Evolutionary conservation across 2,329 filamentous ascomycete genomes (phyloP), one percentile per base, ranked within the genome.

Genomic region (Ceratocystis cubensis): DNA sequence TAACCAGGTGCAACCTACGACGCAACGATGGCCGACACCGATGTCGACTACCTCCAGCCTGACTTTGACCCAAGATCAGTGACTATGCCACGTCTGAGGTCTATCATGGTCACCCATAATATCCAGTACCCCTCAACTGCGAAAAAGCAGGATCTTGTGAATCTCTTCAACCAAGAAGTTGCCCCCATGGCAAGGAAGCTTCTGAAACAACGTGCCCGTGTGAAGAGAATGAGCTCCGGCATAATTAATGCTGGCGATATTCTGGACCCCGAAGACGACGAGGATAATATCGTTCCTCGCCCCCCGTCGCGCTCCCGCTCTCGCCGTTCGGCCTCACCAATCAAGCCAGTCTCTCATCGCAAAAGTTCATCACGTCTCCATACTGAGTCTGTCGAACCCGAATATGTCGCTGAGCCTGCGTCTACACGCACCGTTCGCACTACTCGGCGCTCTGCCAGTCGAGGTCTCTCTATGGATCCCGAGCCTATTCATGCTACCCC

Each of bases 81-180:
- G 70, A 97, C 91, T 1, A 86, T 97, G 63, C 91, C 94, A 33
- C 88, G 88, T 59, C 80, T 99, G 71, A 89, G 94, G 72, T 93
- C 89, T 62, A 95, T 97, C 70, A 84, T 99, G 67, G 89, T 97
- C 72, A 88, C 86, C 70, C 90, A 99, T 78, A 88, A 91, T 74
- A 80, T 97, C 72, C 78, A 85, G 46, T 97, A 96, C 74, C 88
- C 92, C 4, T 87, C 90, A 0, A 92, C 87, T 3, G 91, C 94
- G 13, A 99, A 97, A 78, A 99, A 99, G 78, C 79, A 85, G 0
- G 88, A 96, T 73, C 84, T 99, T 25, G 81, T 99, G 68, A 85
- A 88, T 6, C 84, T 97, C 61, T 91, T 99, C 76, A 86, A 88
- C 73, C 81, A 88, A 41, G 80, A 94, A 69, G 82, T 99, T 33